Conservation (phyloP, 805 yeast species). For the Lachancea thermotolerans region DNA sequence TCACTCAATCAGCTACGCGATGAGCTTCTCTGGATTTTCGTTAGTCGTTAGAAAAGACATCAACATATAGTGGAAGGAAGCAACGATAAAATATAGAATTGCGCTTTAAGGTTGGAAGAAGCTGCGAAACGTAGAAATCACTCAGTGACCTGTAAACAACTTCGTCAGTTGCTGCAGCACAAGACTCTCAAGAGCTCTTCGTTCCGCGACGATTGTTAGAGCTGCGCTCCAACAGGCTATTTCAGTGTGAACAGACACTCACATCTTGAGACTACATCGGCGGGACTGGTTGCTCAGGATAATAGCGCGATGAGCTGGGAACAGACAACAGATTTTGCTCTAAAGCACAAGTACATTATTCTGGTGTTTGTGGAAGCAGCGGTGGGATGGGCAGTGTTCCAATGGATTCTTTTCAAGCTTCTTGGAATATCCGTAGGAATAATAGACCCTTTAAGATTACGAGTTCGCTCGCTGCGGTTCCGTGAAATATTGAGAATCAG, state of each 20-base stretch:
- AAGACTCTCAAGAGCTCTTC: too few relatives aligned
- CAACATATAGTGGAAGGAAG: neutral
- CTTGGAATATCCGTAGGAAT: conserved; percentile 7
- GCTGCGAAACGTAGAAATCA: too few relatives aligned
- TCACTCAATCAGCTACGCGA: neutral
- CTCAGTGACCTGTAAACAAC: too few relatives aligned
- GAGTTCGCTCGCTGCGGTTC: conserved; percentile 3
- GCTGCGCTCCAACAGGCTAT: too few relatives aligned
- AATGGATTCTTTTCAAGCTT: conserved; percentile 3
- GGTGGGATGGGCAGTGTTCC: conserved; percentile 1
- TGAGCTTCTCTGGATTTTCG: neutral
- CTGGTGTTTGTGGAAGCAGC: neutral
- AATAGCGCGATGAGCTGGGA: too few relatives aligned
- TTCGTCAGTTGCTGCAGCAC: too few relatives aligned
- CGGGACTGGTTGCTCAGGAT: too few relatives aligned
- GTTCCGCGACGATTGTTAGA: too few relatives aligned
- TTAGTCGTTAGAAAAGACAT: neutral
- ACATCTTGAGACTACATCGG: too few relatives aligned
- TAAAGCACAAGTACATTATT: neutral
- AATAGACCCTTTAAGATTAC: conserved; percentile 5
- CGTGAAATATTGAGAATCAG: neutral
- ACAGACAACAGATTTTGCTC: too few relatives aligned
- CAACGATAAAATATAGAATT: neutral
- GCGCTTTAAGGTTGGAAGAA: neutral
- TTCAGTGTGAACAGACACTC: too few relatives aligned